phyloP scores from a whole-genome alignment of 306 rosid genomes.

The Casuarina cunninghamiana region DNA sequence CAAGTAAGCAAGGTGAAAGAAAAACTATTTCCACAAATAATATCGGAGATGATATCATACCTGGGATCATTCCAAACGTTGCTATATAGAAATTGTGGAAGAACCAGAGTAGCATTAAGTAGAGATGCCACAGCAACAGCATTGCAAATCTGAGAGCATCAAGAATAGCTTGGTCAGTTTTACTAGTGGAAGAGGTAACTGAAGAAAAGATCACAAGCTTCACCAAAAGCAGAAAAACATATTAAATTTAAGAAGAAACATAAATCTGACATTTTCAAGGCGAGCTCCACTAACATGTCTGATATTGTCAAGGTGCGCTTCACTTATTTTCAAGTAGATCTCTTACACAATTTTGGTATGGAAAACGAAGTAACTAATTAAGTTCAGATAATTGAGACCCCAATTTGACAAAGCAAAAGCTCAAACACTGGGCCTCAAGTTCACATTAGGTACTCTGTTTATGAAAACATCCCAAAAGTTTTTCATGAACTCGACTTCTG shows the following conservation, averaged over 20 bases:
- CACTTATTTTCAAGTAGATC: neutral
- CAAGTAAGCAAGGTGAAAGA: neutral
- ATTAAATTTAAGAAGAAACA: neutral
- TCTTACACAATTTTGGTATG: neutral
- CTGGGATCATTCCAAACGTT: slow-evolving; percentile 99
- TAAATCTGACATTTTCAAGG: neutral
- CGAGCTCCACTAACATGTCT: too few relatives aligned
- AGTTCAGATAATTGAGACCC: neutral
- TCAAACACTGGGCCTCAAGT: neutral
- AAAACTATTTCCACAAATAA: slow-evolving; percentile 13
- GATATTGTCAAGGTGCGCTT: neutral
- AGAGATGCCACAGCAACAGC: slow-evolving; percentile 89
- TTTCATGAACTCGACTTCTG: neutral
- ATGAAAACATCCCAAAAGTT: neutral
- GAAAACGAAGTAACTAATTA: neutral
- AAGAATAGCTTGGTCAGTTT: slow-evolving; percentile 39
- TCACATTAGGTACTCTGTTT: neutral
- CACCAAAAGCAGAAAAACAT: neutral
- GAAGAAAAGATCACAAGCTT: slow-evolving; percentile 21
- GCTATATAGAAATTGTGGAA: slow-evolving; percentile 83
- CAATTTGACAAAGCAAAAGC: neutral
- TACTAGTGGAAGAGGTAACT: slow-evolving; percentile 19
- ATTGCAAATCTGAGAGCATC: slow-evolving; percentile 82
- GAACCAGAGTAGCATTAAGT: slow-evolving; percentile 85
- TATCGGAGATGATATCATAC: slow-evolving; percentile 36